Base-by-base conservation (phyloP, 768 basidiomycete species). In the Mycena metata region DNA sequence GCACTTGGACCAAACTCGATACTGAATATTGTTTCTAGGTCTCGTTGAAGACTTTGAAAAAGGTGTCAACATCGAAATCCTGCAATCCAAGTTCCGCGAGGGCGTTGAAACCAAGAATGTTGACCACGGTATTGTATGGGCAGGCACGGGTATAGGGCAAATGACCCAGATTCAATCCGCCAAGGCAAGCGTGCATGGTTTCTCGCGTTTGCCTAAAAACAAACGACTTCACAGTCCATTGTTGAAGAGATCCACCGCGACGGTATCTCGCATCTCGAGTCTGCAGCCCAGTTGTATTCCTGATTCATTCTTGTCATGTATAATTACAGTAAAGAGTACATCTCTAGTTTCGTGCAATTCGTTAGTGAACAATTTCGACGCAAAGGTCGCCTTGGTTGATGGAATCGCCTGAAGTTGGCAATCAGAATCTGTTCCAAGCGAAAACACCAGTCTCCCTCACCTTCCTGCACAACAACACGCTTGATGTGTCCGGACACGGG, bases 401-500 rank as follows among this genome's bases (percentile, higher is more conserved):
- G 30, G 95, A 96, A 79, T 99, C 98, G 70, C 94, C 93, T 94
- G 73, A 24, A 21, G 66, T 5, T 1, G 51, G 52, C 23, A 58
- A 43, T 54, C n/a, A 39, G n/a, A 42, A 23, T n/a, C n/a, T 42
- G n/a, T 41, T 24, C 15, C 4, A 24, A 49, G 36, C 50, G 63
- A 23, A 66, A 26, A 58, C 41, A 50, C 4, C 21, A 57, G 39
- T 42, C 61, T 83, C 69, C 61, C 83, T 70, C 72, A 91, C 93
- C 94, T 88, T 96, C 93, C 70, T 90, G 89, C 59, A 98, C 95
- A 58, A 91, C 88, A 33, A 99, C 94, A 46, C 97, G 92, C 83
- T 95, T 96, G 82, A 99, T 87, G 79, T 96, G 95, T 49, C 98
- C 98, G 57, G 96, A 96, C 49, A 99, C 97, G 26, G 98, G 96